Percentiles rank a stretch among this genome's conserved stretches.
Evolutionary conservation across 345 rosid species (phyloP).

Genomic region (Populus ilicifolia): DNA sequence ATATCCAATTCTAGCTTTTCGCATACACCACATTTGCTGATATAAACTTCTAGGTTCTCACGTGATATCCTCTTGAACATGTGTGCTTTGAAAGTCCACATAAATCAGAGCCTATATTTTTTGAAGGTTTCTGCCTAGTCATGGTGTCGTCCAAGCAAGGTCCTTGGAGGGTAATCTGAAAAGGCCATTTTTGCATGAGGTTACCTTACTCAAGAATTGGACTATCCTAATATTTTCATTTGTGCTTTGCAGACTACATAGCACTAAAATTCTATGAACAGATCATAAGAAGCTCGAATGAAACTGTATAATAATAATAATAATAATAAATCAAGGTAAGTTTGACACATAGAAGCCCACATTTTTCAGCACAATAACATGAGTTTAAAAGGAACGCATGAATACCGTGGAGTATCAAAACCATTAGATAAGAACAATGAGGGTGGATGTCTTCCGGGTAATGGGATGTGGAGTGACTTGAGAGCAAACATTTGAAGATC

Average conservation of each 20-base stretch:
- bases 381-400: neutral
- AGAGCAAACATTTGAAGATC: conserved; percentile 38
- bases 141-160: neutral
- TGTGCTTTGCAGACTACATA: neutral
- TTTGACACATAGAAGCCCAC: neutral
- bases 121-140: neutral
- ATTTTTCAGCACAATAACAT: neutral
- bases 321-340: neutral
- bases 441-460: conserved; percentile 31
- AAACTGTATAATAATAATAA: neutral
- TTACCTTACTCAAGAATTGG: neutral
- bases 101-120: neutral
- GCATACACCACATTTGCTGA: neutral
- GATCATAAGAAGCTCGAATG: neutral
- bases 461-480: conserved; percentile 27
- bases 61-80: neutral
- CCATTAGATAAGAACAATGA: conserved; percentile 17
- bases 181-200: neutral
- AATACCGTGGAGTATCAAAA: conserved; percentile 17
- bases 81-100: neutral
- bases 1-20: too few relatives aligned
- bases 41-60: neutral
- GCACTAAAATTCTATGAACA: neutral
- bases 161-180: neutral
- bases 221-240: neutral